Conservation (phyloP, 257 asterid genomes). For the Linderniella brevidens region DNA sequence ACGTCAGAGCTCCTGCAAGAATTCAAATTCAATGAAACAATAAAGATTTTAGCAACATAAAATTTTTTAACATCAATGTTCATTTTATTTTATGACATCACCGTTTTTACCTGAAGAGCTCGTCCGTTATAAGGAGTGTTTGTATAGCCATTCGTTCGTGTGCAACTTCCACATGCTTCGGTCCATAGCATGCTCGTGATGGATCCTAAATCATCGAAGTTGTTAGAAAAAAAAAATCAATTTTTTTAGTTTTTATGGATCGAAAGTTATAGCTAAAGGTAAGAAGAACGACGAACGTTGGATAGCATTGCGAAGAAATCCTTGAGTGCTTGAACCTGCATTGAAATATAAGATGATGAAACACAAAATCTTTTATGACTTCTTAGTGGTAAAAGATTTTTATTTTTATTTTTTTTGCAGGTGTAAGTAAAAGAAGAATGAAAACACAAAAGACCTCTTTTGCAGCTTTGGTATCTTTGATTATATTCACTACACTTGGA, state of each 20-base stretch:
- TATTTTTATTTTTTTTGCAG: too few species aligned
- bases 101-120: slow-evolving; percentile 95
- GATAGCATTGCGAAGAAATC: slow-evolving; percentile 90
- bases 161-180: slow-evolving; percentile 95
- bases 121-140: slow-evolving; percentile 89
- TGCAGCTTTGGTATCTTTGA: slow-evolving; percentile 98
- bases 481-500: slow-evolving; percentile 78
- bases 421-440: too few species aligned
- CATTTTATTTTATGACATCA: too few species aligned
- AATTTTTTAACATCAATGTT: too few species aligned
- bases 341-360: slow-evolving; percentile 9
- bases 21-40: neutral
- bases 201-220: slow-evolving; percentile 43
- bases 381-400: too few species aligned
- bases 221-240: neutral
- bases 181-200: slow-evolving; percentile 91
- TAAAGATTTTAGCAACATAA: too few species aligned
- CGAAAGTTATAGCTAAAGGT: too few species aligned
- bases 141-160: slow-evolving; percentile 17
- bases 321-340: slow-evolving; percentile 81
- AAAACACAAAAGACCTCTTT: slow-evolving; percentile 46
- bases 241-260: too few species aligned
- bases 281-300: slow-evolving; percentile 21
- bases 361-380: too few species aligned
- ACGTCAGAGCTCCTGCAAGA: slow-evolving; percentile 58